Evolutionary conservation across 116 monocot species (phyloP), one percentile per base, ranked within the genome.

Genomic region (Dioscorea cayenensis): DNA sequence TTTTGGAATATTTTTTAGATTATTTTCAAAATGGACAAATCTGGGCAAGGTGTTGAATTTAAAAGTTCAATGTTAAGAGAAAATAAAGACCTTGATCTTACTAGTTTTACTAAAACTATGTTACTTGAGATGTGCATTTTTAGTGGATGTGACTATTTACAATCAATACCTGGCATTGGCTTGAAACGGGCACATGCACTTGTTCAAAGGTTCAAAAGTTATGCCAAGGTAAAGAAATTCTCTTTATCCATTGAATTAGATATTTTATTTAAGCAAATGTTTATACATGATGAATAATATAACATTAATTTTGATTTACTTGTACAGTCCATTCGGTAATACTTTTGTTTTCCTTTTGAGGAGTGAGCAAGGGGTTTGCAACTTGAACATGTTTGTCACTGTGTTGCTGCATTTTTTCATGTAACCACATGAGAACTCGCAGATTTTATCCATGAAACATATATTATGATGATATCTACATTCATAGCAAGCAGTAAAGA

Each of bases 11-110:
- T 65, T 38, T 76, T 48, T 73, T 74, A 99, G 91, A 91, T 99
- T 72, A 89, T 99, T 69, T 99, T 89, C 78, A 99, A 99, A 75
- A 94, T 99, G 94, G 94, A 99, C 82, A 99, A 89, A 78, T 99
- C 74, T 79, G 97, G 97, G 22, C 90, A 94, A 49, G 97, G 86
- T 25, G 89, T 99, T 71, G 94, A 91, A 67, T 99, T 85, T 77
- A 82, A 70, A 37, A 85, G 80, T 75, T 84, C 86, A 71, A 81
- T 66, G 77, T 68, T 99, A 66, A 65, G 59, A 32, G 78, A 79
- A 38, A 94, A 89, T 80, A 89, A 85, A 76, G 94, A 91, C 22
- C 83, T 94, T 67, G 80, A 89, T 83, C 82, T 99, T 68, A 58
- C 66, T 55, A 86, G 86, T 22, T 99, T 94, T 75, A 91, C 75